Percentiles rank a stretch among this genome's conserved stretches.
Evolutionary conservation across 805 yeast genomes (phyloP).

Genomic region (Komagataella pastoris): DNA sequence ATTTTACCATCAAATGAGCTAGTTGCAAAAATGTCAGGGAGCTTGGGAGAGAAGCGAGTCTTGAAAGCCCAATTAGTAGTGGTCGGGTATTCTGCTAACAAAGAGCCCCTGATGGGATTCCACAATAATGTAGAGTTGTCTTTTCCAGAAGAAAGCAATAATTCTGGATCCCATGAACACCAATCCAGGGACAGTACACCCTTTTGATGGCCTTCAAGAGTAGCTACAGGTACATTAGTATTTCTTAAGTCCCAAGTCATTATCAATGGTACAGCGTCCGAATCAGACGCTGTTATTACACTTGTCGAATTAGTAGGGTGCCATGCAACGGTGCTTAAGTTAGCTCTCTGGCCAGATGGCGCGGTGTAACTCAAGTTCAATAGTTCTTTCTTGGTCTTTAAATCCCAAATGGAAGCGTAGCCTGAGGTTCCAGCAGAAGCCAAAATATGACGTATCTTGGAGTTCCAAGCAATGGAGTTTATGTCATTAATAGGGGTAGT

Average conservation of each 20-base stretch:
- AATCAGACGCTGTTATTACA: slow-evolving; percentile 77
- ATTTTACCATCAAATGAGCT: slow-evolving; percentile 83
- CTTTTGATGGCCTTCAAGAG: slow-evolving; percentile 68
- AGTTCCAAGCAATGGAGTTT: slow-evolving; percentile 81
- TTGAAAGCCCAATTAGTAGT: slow-evolving; percentile 91
- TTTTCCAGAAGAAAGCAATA: slow-evolving; percentile 82
- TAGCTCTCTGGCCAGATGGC: slow-evolving; percentile 45
- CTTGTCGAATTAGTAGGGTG: slow-evolving; percentile 84
- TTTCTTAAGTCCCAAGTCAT: slow-evolving; percentile 92
- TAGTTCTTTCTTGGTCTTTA: slow-evolving; percentile 78
- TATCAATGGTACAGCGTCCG: slow-evolving; percentile 68
- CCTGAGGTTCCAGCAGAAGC: slow-evolving; percentile 84
- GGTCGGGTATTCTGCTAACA: slow-evolving; percentile 80
- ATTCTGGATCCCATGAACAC: slow-evolving; percentile 71
- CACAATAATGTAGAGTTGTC: slow-evolving; percentile 82
- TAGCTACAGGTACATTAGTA: slow-evolving; percentile 75
- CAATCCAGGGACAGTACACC: slow-evolving; percentile 89
- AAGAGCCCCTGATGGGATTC: slow-evolving; percentile 71
- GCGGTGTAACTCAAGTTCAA: slow-evolving; percentile 60
- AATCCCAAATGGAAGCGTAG: slow-evolving; percentile 87
- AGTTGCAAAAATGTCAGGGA: slow-evolving; percentile 83
- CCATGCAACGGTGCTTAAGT: slow-evolving; percentile 81
- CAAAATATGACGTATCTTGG: slow-evolving; percentile 67
- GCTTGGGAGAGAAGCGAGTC: slow-evolving; percentile 72
- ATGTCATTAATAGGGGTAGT: slow-evolving; percentile 75